Evolutionary conservation across 441 rosid species (phyloP), one percentile per base, ranked within the genome.

Genomic region (Eutrema salsugineum): DNA sequence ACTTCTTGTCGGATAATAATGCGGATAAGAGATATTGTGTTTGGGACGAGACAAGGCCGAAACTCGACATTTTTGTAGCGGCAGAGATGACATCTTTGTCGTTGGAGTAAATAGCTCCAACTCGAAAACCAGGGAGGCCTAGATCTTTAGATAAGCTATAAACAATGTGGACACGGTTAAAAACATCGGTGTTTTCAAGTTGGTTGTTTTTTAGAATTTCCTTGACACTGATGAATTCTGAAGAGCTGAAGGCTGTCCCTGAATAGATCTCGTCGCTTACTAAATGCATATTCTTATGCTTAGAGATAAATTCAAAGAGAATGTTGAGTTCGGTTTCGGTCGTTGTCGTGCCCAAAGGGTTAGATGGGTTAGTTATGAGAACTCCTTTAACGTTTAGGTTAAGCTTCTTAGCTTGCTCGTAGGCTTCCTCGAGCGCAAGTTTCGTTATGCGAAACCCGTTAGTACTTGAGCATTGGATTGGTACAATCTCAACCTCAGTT

Each of bases 401-500:
- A 39, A 88, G 89, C 63, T 84, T 85, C 75, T 86, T 88, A 42
- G 97, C 97, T 78, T 88, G 93, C 78, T 83, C 80, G 81, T 85
- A 91, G 54, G 93, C 93, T 83, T 78, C 89, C 66, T 91, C 91
- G 15, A 93, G 86, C 8, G 97, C 88, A 47, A 80, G 83, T 51
- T 89, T 81, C 47, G 90, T 89, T 58, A 82, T 56, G 58, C 51
- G 62, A 81, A 93, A 89, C 59, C 83, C 83, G 75, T 88, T 91
- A 32, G 88, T 73, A 68, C 93, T 88, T 38, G 86, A 80, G 78
- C 96, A 88, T 40, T 87, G 94, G 70, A 91, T 91, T 2, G 89
- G 93, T 71, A 91, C 83, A 73, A 93, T 83, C 76, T 91, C 94
- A 33, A 86, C 90, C 48, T 93, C 98, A 8, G 97, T 86, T 75